Evolutionary conservation across 176 grass and related monocot genomes (phyloP), one percentile per base, ranked within the genome.

Genomic region (Themeda triandra): DNA sequence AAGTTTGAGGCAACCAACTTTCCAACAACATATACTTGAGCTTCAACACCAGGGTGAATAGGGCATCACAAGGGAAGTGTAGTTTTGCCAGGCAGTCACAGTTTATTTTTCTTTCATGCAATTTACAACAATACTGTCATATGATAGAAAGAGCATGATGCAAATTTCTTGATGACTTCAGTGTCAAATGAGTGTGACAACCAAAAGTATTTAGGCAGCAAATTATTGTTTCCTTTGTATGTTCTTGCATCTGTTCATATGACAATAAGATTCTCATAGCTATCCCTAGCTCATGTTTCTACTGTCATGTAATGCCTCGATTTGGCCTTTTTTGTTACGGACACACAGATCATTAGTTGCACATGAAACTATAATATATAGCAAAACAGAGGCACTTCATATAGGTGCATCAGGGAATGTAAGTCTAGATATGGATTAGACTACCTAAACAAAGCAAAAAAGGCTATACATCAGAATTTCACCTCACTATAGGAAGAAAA

Each of bases 391-490:
- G 54, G 4, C 76, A 39, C 83, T 79, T 92, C 95, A 98, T 71
- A 84, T 1, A 80, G 92, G 95, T 17, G 92, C 91, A 69, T 29
- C 69, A 74, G 82, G 72, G 62, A 84, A 95, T 46, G 76, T 18
- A 95, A 78, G 76, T 98, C 95, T 58, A 98, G 86, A 91, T 94
- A 98, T 23, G 95, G 95, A 74, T 98, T 95, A 85, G 95, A 91
- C 95, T 92, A 95, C 92, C 95, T 98, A 35, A 63, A 76, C 21
- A 64, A 80, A 86, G 71, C 10, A 19, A 68, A 73, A 23, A 28
- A 23, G 10, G 9, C 76, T 17, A 70, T 12, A 66, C 37, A 86
- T 49, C 10, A 41, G 8, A 76, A 60, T 49, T 42, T 6, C 32
- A 77, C 45, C 18, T 24, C 10, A 79, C 12, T n/a, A n/a, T 53